Conservation (phyloP, 768 basidiomycete species). For the Chalciporus chontae region DNA sequence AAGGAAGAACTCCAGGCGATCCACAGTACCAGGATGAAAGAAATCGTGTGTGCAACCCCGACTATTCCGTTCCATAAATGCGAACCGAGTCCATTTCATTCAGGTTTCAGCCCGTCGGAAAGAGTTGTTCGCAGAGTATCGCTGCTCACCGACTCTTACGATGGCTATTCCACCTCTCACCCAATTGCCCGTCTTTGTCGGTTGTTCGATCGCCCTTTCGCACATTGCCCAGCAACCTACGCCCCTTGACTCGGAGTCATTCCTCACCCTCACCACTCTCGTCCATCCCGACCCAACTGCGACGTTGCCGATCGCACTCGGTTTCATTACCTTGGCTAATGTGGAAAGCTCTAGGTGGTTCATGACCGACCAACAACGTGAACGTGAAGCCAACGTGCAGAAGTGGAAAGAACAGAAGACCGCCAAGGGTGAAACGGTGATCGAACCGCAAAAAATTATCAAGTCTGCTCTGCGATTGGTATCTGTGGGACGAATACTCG, state of each 20-base stretch:
- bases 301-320: constrained; percentile 65
- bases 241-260: constrained; percentile 74
- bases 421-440: constrained; percentile 41
- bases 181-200: constrained; percentile 72
- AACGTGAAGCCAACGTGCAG: constrained; percentile 46
- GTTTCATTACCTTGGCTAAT: constrained; percentile 73
- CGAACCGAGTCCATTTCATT: constrained; percentile 4
- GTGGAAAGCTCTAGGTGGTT: constrained; percentile 78
- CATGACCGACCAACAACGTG: constrained; percentile 53
- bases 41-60: constrained; percentile 37
- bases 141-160: constrained; percentile 54
- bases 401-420: constrained; percentile 43
- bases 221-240: constrained; percentile 54
- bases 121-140: constrained; percentile 57
- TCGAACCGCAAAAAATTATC: constrained; percentile 47
- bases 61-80: neutral
- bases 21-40: constrained; percentile 45
- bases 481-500: constrained; percentile 62
- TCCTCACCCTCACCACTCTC: constrained; percentile 68
- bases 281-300: constrained; percentile 69
- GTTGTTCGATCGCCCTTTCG: constrained; percentile 56
- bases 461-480: constrained; percentile 53
- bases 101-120: constrained; percentile 55
- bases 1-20: constrained; percentile 47
- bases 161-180: constrained; percentile 58